Evolutionary conservation across 1,139 yeast species (phyloP).

Genomic region (Kurtzmaniella natalensis): DNA sequence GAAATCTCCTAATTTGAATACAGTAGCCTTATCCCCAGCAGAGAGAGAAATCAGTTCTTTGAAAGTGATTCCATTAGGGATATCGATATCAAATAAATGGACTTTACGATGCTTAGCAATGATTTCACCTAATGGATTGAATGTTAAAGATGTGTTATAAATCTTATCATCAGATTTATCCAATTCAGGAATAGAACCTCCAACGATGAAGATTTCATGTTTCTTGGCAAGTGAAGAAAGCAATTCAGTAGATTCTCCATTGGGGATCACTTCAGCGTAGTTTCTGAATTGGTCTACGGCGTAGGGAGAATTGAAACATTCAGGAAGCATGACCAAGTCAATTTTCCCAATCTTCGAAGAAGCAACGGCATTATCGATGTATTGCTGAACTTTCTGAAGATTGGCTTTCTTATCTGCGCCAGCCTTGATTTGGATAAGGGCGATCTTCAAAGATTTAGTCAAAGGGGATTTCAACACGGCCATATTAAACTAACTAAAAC

Average conservation of each 20-base stretch:
- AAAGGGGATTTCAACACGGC: constrained; percentile 31
- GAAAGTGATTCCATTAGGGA: constrained; percentile 84
- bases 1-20: constrained; percentile 59
- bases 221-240: constrained; percentile 62
- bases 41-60: constrained; percentile 73
- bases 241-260: constrained; percentile 62
- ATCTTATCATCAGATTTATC: constrained; percentile 45
- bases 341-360: constrained; percentile 40
- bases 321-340: constrained; percentile 73
- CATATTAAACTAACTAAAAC: too few species aligned
- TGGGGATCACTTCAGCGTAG: constrained; percentile 74
- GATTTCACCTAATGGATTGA: constrained; percentile 63
- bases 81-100: constrained; percentile 87
- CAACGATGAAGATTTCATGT: constrained; percentile 61
- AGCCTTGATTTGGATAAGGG: constrained; percentile 73
- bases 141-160: constrained; percentile 81
- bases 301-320: constrained; percentile 95
- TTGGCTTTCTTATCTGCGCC: constrained; percentile 53
- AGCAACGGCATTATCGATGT: constrained; percentile 43
- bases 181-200: constrained; percentile 88
- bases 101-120: constrained; percentile 86
- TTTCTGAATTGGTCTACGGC: constrained; percentile 81
- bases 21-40: constrained; percentile 79
- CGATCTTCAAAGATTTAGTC: constrained; percentile 48
- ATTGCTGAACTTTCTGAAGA: constrained; percentile 46